Conservation (phyloP, 1,284 basidiomycete species). For the Agaricales sp. region DNA sequence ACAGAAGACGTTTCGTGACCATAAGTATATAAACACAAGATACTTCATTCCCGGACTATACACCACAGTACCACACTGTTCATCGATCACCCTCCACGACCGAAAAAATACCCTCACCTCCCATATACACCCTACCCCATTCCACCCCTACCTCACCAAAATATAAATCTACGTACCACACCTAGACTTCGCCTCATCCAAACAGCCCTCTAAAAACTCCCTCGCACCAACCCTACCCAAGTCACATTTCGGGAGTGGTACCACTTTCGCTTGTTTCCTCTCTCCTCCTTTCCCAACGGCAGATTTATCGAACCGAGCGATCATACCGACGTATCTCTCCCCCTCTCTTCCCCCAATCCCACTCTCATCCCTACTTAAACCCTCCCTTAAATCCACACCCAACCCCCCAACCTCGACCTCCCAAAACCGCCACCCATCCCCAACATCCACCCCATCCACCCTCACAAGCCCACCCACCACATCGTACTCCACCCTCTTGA, state of each 20-base stretch:
- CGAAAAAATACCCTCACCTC: too few relatives aligned
- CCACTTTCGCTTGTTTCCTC: background rate
- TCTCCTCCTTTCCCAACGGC: background rate
- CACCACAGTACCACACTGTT: too few relatives aligned
- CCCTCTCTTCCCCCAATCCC: background rate
- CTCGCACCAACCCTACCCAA: background rate
- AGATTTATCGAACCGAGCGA: background rate
- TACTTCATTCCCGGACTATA: too few relatives aligned
- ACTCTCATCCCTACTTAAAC: constrained; percentile 1
- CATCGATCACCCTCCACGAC: too few relatives aligned
- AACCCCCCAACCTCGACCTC: constrained; percentile 36
- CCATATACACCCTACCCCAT: too few relatives aligned
- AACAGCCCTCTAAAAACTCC: background rate
- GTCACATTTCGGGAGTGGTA: background rate
- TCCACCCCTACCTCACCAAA: too few relatives aligned
- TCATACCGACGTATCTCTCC: constrained; percentile 1
- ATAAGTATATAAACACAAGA: too few relatives aligned
- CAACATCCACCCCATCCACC: constrained; percentile 40
- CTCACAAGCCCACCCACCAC: constrained; percentile 34
- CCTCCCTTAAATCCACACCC: constrained; percentile 13
- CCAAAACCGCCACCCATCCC: constrained; percentile 54
- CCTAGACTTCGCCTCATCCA: too few relatives aligned
- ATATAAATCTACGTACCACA: too few relatives aligned
- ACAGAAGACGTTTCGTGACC: too few relatives aligned
- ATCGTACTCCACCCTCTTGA: constrained; percentile 62